Evolutionary conservation across 805 yeast genomes (phyloP), one percentile per base, ranked within the genome.

Genomic region (Saturnispora quitensis): DNA sequence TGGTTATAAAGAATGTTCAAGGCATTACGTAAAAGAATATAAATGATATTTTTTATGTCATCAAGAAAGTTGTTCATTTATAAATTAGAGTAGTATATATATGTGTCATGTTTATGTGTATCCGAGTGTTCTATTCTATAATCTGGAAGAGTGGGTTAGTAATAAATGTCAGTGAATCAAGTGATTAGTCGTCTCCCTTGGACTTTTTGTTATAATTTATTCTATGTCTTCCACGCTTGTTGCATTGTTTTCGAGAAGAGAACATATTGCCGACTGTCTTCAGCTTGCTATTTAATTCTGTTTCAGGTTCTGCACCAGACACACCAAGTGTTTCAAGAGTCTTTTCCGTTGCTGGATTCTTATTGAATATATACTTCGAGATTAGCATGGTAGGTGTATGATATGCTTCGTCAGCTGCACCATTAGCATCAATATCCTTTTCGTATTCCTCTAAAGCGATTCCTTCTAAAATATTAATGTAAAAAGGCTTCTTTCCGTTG

Each of bases 401-500:
- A 55, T 57, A 20, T 13, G 48, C 52, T 31, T 54, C 57, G 5
- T 54, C 55, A 3, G 52, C 49, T 20, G 47, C 52, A 0, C 20
- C 51, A 4, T 33, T 49, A 1, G 50, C 40, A 17, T 50, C 50
- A 17, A 43, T 38, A 1, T 38, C 47, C 33, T 50, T 50, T 1
- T 44, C 46, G 5, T 43, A 50, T 15, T 61, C 61, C 8, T 58
- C 53, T n/a, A 61, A 52, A 15, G 66, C 61, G 34, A 66, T 45
- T 20, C 59, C 60, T 22, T 66, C 72, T 47, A 66, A 69, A 45
- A 68, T 58, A 44, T 68, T 70, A 22, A 68, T 56, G 45, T 64
- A 66, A 8, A 68, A 56, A 25, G 66, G 65, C 0, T 67, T 55
- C 4, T 60, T 56, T 5, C 60, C 54, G 45, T 58, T 58, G 36